Percentiles rank a stretch among this genome's conserved stretches.
phyloP scores from a whole-genome alignment of 2,329 filamentous ascomycete genomes.

The Coniochaeta hoffmannii region DNA sequence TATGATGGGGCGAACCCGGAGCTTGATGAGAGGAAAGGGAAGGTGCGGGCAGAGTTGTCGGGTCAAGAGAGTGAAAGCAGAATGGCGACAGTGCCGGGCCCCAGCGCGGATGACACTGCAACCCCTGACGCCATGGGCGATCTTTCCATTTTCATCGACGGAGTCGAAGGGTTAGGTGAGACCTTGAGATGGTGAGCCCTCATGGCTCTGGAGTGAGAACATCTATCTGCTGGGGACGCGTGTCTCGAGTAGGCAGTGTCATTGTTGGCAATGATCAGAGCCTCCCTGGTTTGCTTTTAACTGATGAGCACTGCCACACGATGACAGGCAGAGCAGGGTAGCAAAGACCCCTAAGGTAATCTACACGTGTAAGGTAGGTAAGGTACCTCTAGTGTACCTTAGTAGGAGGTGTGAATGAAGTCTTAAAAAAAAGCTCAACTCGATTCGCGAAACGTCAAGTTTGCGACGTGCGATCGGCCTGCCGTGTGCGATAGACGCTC shows the following conservation, averaged over 20 bases:
- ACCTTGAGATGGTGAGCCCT: background rate
- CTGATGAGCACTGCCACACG: too few species aligned
- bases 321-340: too few species aligned
- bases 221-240: too few species aligned
- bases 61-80: background rate
- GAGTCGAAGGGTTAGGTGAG: background rate
- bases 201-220: too few species aligned
- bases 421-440: background rate
- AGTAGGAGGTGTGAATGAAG: background rate
- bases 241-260: too few species aligned
- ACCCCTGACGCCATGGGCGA: background rate
- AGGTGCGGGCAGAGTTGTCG: background rate
- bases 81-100: background rate
- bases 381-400: too few species aligned
- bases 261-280: background rate
- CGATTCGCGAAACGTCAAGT: background rate
- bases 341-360: too few species aligned
- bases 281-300: background rate
- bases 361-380: too few species aligned
- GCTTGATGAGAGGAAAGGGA: background rate
- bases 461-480: constrained; percentile 2
- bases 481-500: constrained; percentile 1
- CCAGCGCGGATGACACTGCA: background rate
- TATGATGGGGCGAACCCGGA: background rate
- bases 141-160: background rate